Evolutionary conservation across 352 stramenopile species (phyloP).

Genomic region (Pythium aquatile): DNA sequence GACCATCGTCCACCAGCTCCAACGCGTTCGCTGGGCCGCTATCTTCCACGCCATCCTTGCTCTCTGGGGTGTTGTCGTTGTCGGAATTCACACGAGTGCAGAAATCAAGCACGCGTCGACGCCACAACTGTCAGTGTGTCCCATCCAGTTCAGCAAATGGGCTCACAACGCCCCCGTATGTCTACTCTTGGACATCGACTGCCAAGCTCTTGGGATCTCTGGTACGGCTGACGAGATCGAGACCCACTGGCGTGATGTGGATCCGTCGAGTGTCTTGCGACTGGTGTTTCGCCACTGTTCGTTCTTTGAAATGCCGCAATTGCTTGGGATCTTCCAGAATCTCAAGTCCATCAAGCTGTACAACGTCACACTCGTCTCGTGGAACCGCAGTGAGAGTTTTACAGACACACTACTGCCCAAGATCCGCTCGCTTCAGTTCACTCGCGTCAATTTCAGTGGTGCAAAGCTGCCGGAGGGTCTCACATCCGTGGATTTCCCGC

Average conservation of each 20-base stretch:
- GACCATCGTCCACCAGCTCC: not conserved
- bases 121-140: not conserved
- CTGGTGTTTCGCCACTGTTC: not conserved
- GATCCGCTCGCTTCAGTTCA: not conserved
- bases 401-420: not conserved
- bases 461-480: not conserved
- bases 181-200: not conserved
- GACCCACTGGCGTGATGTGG: not conserved
- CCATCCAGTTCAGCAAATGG: not conserved
- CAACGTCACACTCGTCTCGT: not conserved
- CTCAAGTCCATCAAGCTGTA: conserved; percentile 2
- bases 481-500: not conserved
- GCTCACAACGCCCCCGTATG: not conserved
- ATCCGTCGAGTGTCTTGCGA: not conserved
- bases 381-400: not conserved
- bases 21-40: not conserved
- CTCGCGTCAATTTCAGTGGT: not conserved
- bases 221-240: not conserved
- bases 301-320: not conserved
- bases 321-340: not conserved
- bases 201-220: not conserved
- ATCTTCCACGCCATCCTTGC: not conserved
- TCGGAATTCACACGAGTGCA: not conserved
- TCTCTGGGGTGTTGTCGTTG: not conserved
- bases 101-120: not conserved